phyloP scores from a whole-genome alignment of 176 grass and related monocot genomes.

The Alloteropsis semialata region DNA sequence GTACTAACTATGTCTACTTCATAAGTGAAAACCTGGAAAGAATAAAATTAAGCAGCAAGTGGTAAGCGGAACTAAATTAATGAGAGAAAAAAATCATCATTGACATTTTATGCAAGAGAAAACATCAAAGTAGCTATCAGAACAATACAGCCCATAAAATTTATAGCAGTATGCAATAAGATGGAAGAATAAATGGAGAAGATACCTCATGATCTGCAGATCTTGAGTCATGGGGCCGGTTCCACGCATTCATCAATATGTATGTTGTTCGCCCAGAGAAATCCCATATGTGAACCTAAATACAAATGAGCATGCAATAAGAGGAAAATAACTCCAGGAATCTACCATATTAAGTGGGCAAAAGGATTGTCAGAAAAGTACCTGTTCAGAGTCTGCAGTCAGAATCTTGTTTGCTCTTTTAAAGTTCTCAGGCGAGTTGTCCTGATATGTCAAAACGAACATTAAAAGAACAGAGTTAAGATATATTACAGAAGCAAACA shows the following conservation, averaged over 20 bases:
- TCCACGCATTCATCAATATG: conserved; percentile 88
- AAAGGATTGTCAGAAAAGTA: conserved; percentile 36
- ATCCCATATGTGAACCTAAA: conserved; percentile 94
- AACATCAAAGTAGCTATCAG: neutral
- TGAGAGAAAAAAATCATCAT: neutral
- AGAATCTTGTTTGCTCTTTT: conserved; percentile 89
- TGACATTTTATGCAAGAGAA: neutral
- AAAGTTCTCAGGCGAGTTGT: conserved; percentile 80
- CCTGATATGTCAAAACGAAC: conserved; percentile 50
- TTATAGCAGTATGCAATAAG: conserved; percentile 1
- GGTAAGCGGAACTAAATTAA: neutral
- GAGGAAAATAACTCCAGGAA: conserved; percentile 6
- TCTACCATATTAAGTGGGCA: neutral
- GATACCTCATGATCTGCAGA: conserved; percentile 86
- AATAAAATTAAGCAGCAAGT: neutral
- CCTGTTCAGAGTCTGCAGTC: conserved; percentile 59
- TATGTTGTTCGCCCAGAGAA: conserved; percentile 85
- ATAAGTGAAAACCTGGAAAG: conserved; percentile 3
- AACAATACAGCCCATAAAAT: neutral
- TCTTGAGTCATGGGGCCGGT: conserved; percentile 57
- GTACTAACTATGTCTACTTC: neutral
- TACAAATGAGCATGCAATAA: conserved; percentile 22
- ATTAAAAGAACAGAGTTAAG: neutral
- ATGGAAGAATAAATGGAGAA: neutral
- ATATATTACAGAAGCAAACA: neutral